Conservation (phyloP, 352 stramenopile species). For the Phytopythium mirpurense region DNA sequence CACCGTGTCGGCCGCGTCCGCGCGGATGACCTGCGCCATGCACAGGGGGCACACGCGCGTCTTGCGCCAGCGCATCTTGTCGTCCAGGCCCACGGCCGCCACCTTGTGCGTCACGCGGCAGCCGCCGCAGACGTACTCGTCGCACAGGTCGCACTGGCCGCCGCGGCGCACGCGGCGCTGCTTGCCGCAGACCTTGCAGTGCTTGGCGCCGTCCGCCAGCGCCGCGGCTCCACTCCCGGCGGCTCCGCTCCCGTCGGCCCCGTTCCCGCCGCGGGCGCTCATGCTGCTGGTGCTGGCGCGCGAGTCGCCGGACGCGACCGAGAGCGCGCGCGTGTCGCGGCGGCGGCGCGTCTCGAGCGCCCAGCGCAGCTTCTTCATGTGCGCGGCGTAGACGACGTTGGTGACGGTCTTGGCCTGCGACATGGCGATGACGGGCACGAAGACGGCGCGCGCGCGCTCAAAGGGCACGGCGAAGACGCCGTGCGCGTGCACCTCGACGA, state of each 20-base stretch:
- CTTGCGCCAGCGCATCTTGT: slow-evolving; percentile 23
- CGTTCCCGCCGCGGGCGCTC: slow-evolving; percentile 12
- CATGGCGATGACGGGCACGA: slow-evolving; percentile 8
- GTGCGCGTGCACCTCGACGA: slow-evolving; percentile 35
- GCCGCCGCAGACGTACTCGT: slow-evolving; percentile 20
- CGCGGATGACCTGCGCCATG: slow-evolving; percentile 19
- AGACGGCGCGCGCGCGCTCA: slow-evolving; percentile 5
- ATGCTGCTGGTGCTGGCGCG: background rate
- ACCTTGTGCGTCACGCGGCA: slow-evolving; percentile 30
- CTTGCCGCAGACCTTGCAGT: slow-evolving; percentile 27
- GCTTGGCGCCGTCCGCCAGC: slow-evolving; percentile 6
- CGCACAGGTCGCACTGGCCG: slow-evolving; percentile 18
- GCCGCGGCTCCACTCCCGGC: no score
- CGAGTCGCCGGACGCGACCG: background rate
- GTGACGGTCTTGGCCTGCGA: slow-evolving; percentile 13
- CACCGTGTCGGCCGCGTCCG: slow-evolving; percentile 14
- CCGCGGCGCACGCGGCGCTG: slow-evolving; percentile 14
- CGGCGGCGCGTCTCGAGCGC: slow-evolving; percentile 10
- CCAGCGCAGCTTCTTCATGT: slow-evolving; percentile 32
- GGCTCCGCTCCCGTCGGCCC: no score
- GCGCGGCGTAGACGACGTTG: slow-evolving; percentile 23
- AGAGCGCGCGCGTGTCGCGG: background rate
- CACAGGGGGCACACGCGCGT: slow-evolving; percentile 20
- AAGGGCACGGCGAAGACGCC: slow-evolving; percentile 16
- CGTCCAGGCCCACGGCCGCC: slow-evolving; percentile 19